phyloP scores from a whole-genome alignment of 495 filamentous ascomycete genomes.

The Penicillium macrosclerotiorum region DNA sequence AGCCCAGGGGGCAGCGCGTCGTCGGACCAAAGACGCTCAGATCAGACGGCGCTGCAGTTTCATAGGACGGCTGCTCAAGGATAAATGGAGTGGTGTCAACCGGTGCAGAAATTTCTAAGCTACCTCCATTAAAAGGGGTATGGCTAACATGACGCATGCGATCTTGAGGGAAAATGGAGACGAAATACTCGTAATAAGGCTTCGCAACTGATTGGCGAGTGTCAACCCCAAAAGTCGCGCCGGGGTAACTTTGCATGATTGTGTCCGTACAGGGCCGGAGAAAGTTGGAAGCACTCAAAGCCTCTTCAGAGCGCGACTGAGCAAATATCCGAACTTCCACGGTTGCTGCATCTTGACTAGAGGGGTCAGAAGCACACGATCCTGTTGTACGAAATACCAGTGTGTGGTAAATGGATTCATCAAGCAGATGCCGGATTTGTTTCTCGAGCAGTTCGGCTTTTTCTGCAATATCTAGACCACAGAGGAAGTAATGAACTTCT shows the following conservation, averaged over 20 bases:
- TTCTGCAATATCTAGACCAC: slow-evolving; percentile 36
- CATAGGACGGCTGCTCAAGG: background rate
- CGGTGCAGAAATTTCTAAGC: no score
- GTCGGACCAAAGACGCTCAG: background rate
- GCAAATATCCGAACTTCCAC: no score
- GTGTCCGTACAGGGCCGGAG: no score
- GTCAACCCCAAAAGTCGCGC: no score
- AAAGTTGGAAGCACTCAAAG: no score
- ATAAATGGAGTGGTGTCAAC: slow-evolving; percentile 11
- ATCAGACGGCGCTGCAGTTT: background rate
- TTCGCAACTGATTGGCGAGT: no score
- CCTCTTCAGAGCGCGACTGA: no score
- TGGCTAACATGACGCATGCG: no score
- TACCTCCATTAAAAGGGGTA: no score
- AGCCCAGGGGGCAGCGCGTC: slow-evolving; percentile 34
- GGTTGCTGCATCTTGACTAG: slow-evolving; percentile 14
- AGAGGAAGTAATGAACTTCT: slow-evolving; percentile 39
- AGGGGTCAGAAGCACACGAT: slow-evolving; percentile 12
- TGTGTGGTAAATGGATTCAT: slow-evolving; percentile 19
- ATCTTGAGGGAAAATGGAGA: no score
- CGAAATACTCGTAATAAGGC: no score
- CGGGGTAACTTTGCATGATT: no score
- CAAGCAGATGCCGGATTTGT: slow-evolving; percentile 30
- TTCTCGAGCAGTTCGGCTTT: slow-evolving; percentile 45
- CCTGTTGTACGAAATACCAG: slow-evolving; percentile 28